phyloP scores from a whole-genome alignment of 495 filamentous ascomycete species.

The Penicillium cinerascens region DNA sequence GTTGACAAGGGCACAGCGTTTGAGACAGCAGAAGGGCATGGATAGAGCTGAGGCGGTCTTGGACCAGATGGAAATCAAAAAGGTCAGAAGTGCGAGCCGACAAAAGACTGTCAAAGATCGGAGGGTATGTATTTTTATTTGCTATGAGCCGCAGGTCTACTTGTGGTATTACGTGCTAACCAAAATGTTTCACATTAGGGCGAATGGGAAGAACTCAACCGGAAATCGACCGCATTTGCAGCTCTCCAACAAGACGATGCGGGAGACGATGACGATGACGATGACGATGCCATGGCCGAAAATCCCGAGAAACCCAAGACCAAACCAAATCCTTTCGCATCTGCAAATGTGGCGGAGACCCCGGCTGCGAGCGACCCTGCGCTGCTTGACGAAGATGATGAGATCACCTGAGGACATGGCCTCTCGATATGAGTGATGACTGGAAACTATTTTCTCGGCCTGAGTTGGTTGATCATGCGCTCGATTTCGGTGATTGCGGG shows the following conservation, averaged over 20 bases:
- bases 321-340: slow-evolving; percentile 12
- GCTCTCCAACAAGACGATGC: slow-evolving; percentile 28
- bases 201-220: slow-evolving; percentile 44
- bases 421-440: slow-evolving; percentile 4
- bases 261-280: slow-evolving; percentile 24
- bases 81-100: slow-evolving; percentile 60
- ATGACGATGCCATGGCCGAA: slow-evolving; percentile 34
- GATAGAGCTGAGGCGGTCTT: slow-evolving; percentile 68
- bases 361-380: slow-evolving; percentile 22
- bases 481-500: slow-evolving; percentile 55
- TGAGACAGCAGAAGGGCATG: slow-evolving; percentile 66
- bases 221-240: slow-evolving; percentile 29
- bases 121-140: slow-evolving; percentile 32
- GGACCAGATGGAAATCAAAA: slow-evolving; percentile 67
- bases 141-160: neutral
- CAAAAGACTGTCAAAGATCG: slow-evolving; percentile 54
- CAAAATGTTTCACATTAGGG: slow-evolving; percentile 19
- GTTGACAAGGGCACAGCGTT: slow-evolving; percentile 60
- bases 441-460: slow-evolving; percentile 42
- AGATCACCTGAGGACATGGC: slow-evolving; percentile 39
- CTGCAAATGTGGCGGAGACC: slow-evolving; percentile 12
- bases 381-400: slow-evolving; percentile 35
- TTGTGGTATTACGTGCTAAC: slow-evolving; percentile 17
- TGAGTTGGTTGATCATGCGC: slow-evolving; percentile 56
- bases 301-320: slow-evolving; percentile 19